These are phyloP conservation scores for Chaetoceros tenuissimus DNA, from an alignment of 108 stramenopile species.

Conservation along the genomic window DNA sequence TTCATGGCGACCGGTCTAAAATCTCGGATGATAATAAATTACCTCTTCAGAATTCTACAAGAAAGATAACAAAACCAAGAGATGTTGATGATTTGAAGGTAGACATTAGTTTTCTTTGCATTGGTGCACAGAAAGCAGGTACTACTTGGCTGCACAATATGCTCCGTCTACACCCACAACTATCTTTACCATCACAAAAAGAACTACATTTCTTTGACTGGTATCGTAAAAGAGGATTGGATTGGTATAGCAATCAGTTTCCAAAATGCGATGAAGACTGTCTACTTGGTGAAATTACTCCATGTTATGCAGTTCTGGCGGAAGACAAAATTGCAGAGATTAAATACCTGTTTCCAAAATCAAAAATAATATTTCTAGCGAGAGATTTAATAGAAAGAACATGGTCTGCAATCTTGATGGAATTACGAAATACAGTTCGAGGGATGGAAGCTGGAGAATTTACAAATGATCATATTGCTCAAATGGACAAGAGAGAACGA, in stretches of 20 bases:
- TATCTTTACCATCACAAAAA: conserved; percentile 32
- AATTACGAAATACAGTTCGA: conserved; percentile 27
- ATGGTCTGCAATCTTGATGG: conserved; percentile 48
- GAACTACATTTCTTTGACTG: conserved; percentile 62
- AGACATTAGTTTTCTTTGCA: conserved; percentile 22
- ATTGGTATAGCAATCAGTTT: conserved; percentile 50
- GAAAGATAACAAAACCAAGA: background rate
- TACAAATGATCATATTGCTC: background rate
- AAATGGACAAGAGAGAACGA: background rate
- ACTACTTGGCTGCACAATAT: conserved; percentile 50
- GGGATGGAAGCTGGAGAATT: conserved; percentile 40
- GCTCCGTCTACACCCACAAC: conserved; percentile 14
- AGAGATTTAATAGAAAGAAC: conserved; percentile 42
- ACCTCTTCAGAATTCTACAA: too few relatives aligned
- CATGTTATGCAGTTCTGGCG: conserved; percentile 30
- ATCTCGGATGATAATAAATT: too few relatives aligned
- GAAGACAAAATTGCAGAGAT: conserved; percentile 27
- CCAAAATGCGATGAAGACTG: background rate
- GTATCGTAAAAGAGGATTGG: conserved; percentile 34
- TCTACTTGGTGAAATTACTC: conserved; percentile 38
- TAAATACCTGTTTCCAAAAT: conserved; percentile 16
- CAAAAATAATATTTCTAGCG: conserved; percentile 36
- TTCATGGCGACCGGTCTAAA: too few relatives aligned
- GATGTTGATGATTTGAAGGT: conserved; percentile 7
- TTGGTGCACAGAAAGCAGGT: conserved; percentile 52